These are phyloP conservation scores for Fomitopsis schrenkii DNA, from an alignment of 1,284 basidiomycete genomes.

Conservation along the genomic window DNA sequence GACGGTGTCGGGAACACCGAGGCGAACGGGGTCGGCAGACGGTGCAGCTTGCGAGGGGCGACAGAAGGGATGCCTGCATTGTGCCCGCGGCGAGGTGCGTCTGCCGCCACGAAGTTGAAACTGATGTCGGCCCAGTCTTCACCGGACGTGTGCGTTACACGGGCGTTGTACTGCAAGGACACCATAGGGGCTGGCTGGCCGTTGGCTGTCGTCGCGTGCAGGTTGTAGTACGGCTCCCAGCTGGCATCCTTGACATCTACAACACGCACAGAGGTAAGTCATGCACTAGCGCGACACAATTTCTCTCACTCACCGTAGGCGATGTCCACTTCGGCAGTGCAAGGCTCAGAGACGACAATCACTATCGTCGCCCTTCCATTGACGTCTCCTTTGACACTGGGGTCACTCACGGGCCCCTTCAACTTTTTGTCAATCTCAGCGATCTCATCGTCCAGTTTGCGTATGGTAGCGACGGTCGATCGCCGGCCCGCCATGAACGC, in stretches of 20 bases:
- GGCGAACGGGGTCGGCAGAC: not conserved
- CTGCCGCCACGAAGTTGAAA: not conserved
- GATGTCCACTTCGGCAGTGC: conserved; percentile 41
- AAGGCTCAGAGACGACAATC: conserved; percentile 32
- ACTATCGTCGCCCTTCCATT: conserved; percentile 35
- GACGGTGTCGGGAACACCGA: no score
- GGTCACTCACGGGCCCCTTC: conserved; percentile 13
- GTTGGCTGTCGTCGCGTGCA: conserved; percentile 44
- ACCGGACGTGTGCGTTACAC: conserved; percentile 50
- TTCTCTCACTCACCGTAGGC: conserved; percentile 44
- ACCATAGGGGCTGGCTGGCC: conserved; percentile 41
- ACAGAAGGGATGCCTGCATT: not conserved
- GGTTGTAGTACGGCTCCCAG: conserved; percentile 55
- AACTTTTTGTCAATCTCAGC: conserved; percentile 29
- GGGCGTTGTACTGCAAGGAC: conserved; percentile 51
- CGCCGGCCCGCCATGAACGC: conserved; percentile 37
- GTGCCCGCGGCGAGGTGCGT: not conserved
- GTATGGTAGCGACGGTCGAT: conserved; percentile 33
- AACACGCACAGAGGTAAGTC: not conserved
- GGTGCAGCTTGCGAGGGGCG: not conserved
- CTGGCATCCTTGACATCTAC: conserved; percentile 46
- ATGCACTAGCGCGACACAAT: not conserved
- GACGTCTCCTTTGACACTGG: conserved; percentile 27
- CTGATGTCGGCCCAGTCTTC: conserved; percentile 50
- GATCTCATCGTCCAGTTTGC: conserved; percentile 37